Conservation (phyloP, 129 eudicot genomes). For the Chrysanthemum lavandulifolium region DNA sequence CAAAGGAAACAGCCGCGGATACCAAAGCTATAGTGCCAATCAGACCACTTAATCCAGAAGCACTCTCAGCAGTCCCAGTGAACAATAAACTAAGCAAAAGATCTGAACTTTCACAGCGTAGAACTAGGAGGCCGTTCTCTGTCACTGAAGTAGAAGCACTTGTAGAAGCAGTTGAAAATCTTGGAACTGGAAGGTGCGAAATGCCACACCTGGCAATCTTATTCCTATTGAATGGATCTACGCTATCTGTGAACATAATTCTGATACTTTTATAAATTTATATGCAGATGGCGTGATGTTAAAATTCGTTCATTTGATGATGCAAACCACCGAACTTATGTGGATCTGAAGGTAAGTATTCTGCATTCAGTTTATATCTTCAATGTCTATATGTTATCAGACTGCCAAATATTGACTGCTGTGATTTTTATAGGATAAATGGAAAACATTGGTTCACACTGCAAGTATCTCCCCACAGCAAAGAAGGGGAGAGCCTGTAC, state of each 20-base stretch:
- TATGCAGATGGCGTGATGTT: slow-evolving; percentile 94
- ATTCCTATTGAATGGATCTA: background rate
- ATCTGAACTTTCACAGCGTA: slow-evolving; percentile 65
- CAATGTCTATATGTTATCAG: background rate
- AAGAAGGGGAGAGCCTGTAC: slow-evolving; percentile 97
- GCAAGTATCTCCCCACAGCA: slow-evolving; percentile 95
- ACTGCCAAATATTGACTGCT: background rate
- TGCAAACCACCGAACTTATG: slow-evolving; percentile 94
- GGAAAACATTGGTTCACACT: slow-evolving; percentile 98
- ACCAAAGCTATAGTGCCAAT: slow-evolving; percentile 56
- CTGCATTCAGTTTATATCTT: slow-evolving; percentile 4
- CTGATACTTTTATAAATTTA: background rate
- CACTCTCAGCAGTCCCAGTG: slow-evolving; percentile 23
- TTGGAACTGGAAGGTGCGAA: slow-evolving; percentile 92
- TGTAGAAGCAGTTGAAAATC: slow-evolving; percentile 95
- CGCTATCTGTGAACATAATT: slow-evolving; percentile 5
- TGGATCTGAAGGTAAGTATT: slow-evolving; percentile 79
- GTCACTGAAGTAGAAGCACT: slow-evolving; percentile 97
- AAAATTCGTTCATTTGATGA: slow-evolving; percentile 86
- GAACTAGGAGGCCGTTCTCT: slow-evolving; percentile 82
- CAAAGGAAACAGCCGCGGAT: slow-evolving; percentile 35
- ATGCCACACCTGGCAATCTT: slow-evolving; percentile 1
- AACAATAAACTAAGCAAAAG: slow-evolving; percentile 52
- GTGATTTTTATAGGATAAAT: slow-evolving; percentile 63
- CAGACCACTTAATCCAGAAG: slow-evolving; percentile 32